Evolutionary conservation across 139 green algal species (phyloP).

Genomic region (Chlorella vulgaris): DNA sequence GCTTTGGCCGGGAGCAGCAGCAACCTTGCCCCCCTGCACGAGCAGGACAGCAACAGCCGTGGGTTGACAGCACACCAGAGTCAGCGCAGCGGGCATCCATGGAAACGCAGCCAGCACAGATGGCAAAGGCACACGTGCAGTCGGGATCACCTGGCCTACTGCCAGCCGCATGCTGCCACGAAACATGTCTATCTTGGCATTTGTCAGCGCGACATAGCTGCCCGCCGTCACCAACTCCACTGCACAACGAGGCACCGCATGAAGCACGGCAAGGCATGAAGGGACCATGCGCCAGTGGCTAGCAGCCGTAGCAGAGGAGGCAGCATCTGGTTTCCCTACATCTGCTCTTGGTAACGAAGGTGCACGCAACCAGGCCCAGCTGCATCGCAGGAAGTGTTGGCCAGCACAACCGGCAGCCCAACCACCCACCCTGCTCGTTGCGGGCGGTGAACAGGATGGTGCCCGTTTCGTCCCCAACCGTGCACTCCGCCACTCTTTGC

Average conservation of each 20-base stretch:
- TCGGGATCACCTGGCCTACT: constrained; percentile 60
- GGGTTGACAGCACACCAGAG: too few species aligned
- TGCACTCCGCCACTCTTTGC: constrained; percentile 79
- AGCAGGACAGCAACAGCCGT: too few species aligned
- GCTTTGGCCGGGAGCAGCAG: constrained; percentile 46
- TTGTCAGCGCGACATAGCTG: constrained; percentile 71
- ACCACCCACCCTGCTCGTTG: constrained; percentile 79
- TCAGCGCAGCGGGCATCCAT: too few species aligned
- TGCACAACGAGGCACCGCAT: constrained; percentile 42
- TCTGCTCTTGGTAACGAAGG: too few species aligned
- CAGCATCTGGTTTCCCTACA: too few species aligned
- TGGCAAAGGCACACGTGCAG: background rate
- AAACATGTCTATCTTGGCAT: constrained; percentile 94
- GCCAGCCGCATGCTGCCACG: constrained; percentile 86
- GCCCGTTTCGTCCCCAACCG: constrained; percentile 87
- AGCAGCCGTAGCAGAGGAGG: too few species aligned
- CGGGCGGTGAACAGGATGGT: constrained; percentile 81
- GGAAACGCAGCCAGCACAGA: too few species aligned
- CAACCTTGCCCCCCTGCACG: constrained; percentile 71
- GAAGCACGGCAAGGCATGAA: too few species aligned
- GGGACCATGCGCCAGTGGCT: too few species aligned
- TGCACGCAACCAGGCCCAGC: too few species aligned
- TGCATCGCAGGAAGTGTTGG: too few species aligned
- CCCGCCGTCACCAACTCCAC: constrained; percentile 78
- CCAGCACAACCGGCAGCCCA: too few species aligned